phyloP scores from a whole-genome alignment of 129 eudicot genomes.

The Solidago caesia region DNA sequence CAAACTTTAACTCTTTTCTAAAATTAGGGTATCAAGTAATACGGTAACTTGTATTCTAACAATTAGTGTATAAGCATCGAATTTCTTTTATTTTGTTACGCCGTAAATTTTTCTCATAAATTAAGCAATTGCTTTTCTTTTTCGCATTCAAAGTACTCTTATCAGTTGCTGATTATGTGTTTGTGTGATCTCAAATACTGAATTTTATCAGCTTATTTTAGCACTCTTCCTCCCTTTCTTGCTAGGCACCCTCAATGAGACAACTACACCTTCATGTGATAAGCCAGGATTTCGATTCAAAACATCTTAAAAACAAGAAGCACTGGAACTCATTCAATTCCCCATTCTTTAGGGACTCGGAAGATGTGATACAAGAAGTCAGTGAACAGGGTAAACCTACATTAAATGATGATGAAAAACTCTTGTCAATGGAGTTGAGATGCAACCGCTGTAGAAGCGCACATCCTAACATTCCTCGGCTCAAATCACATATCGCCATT shows the following conservation, averaged over 20 bases:
- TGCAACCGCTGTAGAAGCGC: slow-evolving; percentile 92
- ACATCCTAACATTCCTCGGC: slow-evolving; percentile 88
- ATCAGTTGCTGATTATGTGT: not conserved
- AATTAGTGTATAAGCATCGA: no score
- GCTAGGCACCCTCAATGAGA: slow-evolving; percentile 92
- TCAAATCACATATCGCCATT: slow-evolving; percentile 68
- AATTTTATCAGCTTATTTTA: not conserved
- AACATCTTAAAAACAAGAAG: slow-evolving; percentile 80
- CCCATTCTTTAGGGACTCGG: slow-evolving; percentile 75
- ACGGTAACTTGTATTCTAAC: no score
- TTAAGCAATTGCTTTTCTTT: no score
- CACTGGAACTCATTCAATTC: slow-evolving; percentile 95
- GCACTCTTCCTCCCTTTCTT: slow-evolving; percentile 7
- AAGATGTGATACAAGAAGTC: slow-evolving; percentile 73
- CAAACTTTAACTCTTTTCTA: no score
- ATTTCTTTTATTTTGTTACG: no score
- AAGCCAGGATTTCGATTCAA: slow-evolving; percentile 91
- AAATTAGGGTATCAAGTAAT: no score
- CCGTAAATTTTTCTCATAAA: no score
- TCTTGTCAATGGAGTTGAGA: slow-evolving; percentile 70
- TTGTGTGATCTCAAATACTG: not conserved
- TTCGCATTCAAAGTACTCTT: not conserved
- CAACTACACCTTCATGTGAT: slow-evolving; percentile 96
- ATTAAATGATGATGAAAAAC: slow-evolving; percentile 47
- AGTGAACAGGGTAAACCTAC: slow-evolving; percentile 50